These are phyloP conservation scores for Prunus padus DNA, from an alignment of 306 rosid species.

Conservation along the genomic window DNA sequence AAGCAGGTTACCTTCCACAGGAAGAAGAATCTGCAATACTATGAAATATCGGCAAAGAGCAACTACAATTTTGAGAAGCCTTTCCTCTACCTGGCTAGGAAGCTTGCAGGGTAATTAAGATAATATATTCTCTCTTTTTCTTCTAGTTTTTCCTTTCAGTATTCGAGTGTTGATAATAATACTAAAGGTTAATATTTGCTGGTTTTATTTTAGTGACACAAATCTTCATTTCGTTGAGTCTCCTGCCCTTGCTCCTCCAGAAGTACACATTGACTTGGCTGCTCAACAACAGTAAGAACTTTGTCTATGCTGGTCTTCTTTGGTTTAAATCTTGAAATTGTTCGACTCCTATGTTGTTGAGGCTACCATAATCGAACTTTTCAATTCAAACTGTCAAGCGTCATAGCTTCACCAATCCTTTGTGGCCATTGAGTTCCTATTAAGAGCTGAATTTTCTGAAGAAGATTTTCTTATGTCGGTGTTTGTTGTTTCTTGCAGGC, in stretches of 20 bases:
- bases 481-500: slow-evolving; percentile 33
- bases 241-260: slow-evolving; percentile 88
- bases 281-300: slow-evolving; percentile 50
- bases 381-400: background rate
- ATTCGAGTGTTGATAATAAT: background rate
- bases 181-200: background rate
- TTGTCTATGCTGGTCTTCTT: background rate
- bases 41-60: slow-evolving; percentile 83
- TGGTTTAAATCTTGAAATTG: background rate
- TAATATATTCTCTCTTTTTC: background rate
- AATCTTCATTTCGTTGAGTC: slow-evolving; percentile 70
- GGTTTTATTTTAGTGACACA: slow-evolving; percentile 43
- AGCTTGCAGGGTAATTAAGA: slow-evolving; percentile 66
- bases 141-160: background rate
- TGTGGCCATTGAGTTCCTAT: too few species aligned
- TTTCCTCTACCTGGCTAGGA: slow-evolving; percentile 71
- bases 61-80: slow-evolving; percentile 84
- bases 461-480: background rate
- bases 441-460: too few species aligned
- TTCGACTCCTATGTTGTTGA: background rate
- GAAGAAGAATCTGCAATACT: slow-evolving; percentile 80
- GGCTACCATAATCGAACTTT: background rate
- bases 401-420: too few species aligned
- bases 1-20: slow-evolving; percentile 84
- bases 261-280: slow-evolving; percentile 56